Percentiles rank a stretch among this genome's conserved stretches.
These are phyloP conservation scores for Camelina neglecta DNA, from an alignment of 345 rosid genomes.

Conservation along the genomic window DNA sequence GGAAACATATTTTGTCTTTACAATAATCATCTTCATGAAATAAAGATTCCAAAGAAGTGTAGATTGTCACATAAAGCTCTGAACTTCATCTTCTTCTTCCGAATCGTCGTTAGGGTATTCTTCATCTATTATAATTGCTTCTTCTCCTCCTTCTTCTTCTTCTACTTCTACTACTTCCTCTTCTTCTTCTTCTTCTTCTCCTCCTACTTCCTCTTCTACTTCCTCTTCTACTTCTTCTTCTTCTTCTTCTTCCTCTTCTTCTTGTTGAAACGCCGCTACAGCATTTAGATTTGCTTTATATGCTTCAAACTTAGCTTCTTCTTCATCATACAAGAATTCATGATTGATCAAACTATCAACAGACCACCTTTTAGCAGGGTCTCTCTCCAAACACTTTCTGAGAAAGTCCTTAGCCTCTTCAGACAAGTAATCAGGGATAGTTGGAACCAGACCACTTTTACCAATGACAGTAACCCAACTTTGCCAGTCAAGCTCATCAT, in stretches of 20 bases:
- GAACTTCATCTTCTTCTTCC: background rate
- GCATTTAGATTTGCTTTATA: background rate
- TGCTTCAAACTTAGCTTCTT: background rate
- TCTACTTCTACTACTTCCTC: no score
- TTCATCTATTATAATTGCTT: conserved; percentile 14
- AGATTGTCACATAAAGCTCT: background rate
- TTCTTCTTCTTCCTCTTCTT: no score
- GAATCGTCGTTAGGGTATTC: conserved; percentile 11
- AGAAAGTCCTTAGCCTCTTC: conserved; percentile 29
- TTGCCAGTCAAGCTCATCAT: conserved; percentile 17
- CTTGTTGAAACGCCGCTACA: no score
- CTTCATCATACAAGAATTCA: conserved; percentile 1
- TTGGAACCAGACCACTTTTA: background rate
- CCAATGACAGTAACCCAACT: conserved; percentile 20
- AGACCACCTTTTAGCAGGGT: conserved; percentile 20
- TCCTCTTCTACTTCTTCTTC: no score
- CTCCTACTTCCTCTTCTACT: no score
- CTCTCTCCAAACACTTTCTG: conserved; percentile 31
- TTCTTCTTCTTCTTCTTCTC: no score
- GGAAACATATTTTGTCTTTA: background rate
- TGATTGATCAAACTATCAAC: conserved; percentile 25
- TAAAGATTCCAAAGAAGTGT: background rate
- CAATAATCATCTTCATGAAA: conserved; percentile 4
- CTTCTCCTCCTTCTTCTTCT: background rate
- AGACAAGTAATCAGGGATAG: conserved; percentile 31